Percentiles rank a stretch among this genome's conserved stretches.
phyloP scores from a whole-genome alignment of 1,284 basidiomycete species.

The Cutaneotrichosporon sp. region DNA sequence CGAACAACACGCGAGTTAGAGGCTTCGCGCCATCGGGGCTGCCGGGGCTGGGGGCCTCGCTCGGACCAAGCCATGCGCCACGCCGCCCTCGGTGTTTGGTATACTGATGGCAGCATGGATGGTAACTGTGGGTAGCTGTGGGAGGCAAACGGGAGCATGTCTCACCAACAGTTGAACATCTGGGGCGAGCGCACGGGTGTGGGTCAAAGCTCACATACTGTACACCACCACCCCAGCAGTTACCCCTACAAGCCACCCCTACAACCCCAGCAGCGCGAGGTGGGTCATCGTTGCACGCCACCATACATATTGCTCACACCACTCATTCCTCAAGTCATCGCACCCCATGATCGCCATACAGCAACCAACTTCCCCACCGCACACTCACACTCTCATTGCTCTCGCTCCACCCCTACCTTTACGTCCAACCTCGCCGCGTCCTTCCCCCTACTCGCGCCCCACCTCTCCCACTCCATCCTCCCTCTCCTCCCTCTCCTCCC shows the following conservation, averaged over 20 bases:
- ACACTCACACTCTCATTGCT: neutral
- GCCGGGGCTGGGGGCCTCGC: no score
- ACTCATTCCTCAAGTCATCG: neutral
- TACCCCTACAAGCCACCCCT: neutral
- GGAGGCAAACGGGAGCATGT: no score
- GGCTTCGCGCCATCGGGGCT: no score
- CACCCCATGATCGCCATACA: slow-evolving; percentile 15
- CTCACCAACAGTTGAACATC: neutral
- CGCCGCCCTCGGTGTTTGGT: neutral
- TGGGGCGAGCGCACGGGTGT: neutral
- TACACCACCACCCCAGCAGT: no score
- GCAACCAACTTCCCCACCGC: slow-evolving; percentile 5
- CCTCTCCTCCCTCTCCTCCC: neutral
- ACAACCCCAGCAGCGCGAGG: neutral
- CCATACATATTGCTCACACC: neutral
- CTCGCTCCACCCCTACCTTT: neutral
- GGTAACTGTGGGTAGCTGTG: no score
- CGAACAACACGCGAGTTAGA: no score
- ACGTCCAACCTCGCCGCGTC: neutral
- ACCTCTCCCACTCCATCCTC: neutral
- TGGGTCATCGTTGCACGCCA: neutral
- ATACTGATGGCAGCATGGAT: no score
- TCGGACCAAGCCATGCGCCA: neutral
- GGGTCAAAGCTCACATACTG: no score
- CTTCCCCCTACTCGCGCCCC: neutral